Percentiles rank a stretch among this genome's conserved stretches.
These are phyloP conservation scores for Blastobotrys arbuscula DNA, from an alignment of 1,139 yeast species.

Conservation along the genomic window DNA sequence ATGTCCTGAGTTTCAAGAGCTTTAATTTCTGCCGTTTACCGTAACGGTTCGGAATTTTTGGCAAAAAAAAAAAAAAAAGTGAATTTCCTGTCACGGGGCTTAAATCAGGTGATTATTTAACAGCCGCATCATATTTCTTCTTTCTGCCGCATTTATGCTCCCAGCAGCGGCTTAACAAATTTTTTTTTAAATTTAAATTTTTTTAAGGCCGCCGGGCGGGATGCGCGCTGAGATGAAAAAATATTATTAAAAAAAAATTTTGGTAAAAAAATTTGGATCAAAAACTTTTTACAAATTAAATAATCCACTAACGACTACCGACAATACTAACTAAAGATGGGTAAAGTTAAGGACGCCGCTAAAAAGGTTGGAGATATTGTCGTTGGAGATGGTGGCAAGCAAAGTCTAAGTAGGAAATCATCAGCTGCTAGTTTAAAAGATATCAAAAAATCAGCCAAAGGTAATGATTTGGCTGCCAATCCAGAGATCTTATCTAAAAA, in stretches of 20 bases:
- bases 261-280: conserved; percentile 1
- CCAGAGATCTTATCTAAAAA: conserved; percentile 23
- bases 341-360: conserved; percentile 18
- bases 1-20: no score
- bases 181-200: no score
- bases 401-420: conserved; percentile 10
- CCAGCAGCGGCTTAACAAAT: no score
- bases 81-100: no score
- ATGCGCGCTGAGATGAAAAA: neutral
- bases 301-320: no score
- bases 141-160: no score
- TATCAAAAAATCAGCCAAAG: conserved; percentile 7
- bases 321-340: conserved; percentile 18
- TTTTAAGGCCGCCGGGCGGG: neutral
- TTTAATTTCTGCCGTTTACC: no score
- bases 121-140: no score
- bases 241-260: neutral
- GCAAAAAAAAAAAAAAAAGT: no score
- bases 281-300: neutral
- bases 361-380: conserved; percentile 11
- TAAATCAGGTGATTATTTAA: no score
- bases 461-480: conserved; percentile 12
- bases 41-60: no score
- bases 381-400: neutral
- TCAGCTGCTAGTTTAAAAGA: conserved; percentile 8